Evolutionary conservation across 2,329 filamentous ascomycete species (phyloP), one percentile per base, ranked within the genome.

Genomic region (Aspergillus carbonarius): DNA sequence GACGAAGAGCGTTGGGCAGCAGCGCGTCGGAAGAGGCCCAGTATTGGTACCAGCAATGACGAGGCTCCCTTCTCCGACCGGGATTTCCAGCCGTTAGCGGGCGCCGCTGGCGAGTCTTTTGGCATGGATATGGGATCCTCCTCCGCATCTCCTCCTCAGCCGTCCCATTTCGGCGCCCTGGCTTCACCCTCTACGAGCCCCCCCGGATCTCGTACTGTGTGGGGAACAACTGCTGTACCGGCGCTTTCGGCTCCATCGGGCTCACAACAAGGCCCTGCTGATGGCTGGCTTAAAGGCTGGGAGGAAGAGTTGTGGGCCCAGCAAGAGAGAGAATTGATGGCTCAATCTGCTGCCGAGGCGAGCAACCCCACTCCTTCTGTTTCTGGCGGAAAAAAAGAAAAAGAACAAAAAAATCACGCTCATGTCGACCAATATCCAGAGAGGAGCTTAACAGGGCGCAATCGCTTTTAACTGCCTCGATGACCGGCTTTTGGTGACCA

Each of bases 261-360:
- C 10, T 71, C 77, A 27, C 74, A 76, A 3, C 67, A 75, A 40
- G 60, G 61, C 5, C 55, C 64, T 55, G 68, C 74, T 61, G 93
- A 97, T 71, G 93, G 93, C 0, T 97, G 93, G 93, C 79, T 93
- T 15, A 88, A 90, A 66, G 91, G 88, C 1, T 91, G 88, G 88
- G 91, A 96, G 68, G 87, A 89, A 58, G 85, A 96, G 57, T 72
- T 96, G 15, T 79, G 86, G 13, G 82, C 85, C 1, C 88, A 92
- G 56, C 79, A 85, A 51, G 80, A 84, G 54, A 69, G 67, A 25
- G 71, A 73, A 49, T 74, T 84, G 48, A 74, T 84, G 13, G 81
- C 81, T 4, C 79, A 82, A 58, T 78, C 81, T 6, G 78, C 81
- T 58, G 71, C 63, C 17, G 68, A 64, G 20, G 63, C 60, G 30